Evolutionary conservation across 1,139 yeast species (phyloP), one percentile per base, ranked within the genome.

Genomic region (Yamadazyma siamensis): DNA sequence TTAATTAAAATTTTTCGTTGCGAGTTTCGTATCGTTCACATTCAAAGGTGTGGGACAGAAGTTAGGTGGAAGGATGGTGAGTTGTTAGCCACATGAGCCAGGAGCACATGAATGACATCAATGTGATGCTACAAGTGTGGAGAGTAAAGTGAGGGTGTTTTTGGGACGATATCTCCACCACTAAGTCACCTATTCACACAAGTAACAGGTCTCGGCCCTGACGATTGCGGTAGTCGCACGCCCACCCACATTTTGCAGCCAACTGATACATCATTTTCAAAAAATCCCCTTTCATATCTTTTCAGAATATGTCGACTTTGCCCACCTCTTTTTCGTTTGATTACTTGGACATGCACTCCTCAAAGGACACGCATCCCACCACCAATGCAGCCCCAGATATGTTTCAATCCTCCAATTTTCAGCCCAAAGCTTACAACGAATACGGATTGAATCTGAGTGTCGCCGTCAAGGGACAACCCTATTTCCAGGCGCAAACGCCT

Each of bases 261-360:
- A 20, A 6, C 25, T 15, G n/a, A n/a, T 27, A 11, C 21, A 27
- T 27, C 29, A 27, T 25, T 15, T 26, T 11, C 13, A 18, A 3
- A 29, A 12, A 15, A 15, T n/a, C 17, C 33, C 21, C 29, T 15
- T 16, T 21, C 15, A 19, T 13, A 11, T n/a, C 10, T 11, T 25
- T 10, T 22, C 7, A 7, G 5, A 24, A 15, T 13, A 31, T 31
- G 34, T 31, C 34, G 6, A 23, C 34, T 17, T 22, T 31, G 20
- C 34, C 34, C 6, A 9, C 29, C 9, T 27, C 34, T 15, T 31
- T 31, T 21, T 31, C 34, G 8, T 31, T 31, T 21, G 34, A 31
- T 19, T 31, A 31, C 23, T 27, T 31, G 17, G 34, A 31, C 19
- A 27, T 26, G 22, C 31, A 26, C 3, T 14, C 27, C 20, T 10